Percentiles rank a stretch among this genome's conserved stretches.
phyloP scores from a whole-genome alignment of 495 filamentous ascomycete species.

The Corynascus novoguineensis region DNA sequence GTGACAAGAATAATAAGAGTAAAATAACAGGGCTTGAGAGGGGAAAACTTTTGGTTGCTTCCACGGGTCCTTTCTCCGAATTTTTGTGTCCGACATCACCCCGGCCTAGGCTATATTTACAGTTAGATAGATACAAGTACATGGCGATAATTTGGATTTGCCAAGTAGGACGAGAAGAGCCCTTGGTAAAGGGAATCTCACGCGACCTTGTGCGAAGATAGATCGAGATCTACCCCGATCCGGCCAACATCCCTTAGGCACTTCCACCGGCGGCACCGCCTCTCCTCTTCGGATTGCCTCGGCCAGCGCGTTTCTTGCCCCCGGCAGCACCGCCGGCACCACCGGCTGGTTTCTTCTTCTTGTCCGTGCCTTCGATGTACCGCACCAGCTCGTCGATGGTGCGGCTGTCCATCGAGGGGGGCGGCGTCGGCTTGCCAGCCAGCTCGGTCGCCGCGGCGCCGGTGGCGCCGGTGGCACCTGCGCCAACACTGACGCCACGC shows the following conservation, averaged over 20 bases:
- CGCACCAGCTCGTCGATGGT: slow-evolving; percentile 24
- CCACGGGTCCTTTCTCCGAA: not conserved
- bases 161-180: too few relatives aligned
- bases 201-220: too few relatives aligned
- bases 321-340: slow-evolving; percentile 60
- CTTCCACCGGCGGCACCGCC: slow-evolving; percentile 27
- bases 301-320: slow-evolving; percentile 65
- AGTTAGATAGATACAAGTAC: not conserved
- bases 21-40: not conserved
- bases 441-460: slow-evolving; percentile 23
- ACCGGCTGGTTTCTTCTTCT: slow-evolving; percentile 45
- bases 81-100: not conserved
- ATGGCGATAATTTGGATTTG: not conserved
- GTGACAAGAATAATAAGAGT: not conserved
- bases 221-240: not conserved
- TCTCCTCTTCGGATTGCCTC: slow-evolving; percentile 66
- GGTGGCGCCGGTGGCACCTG: slow-evolving; percentile 28
- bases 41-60: too few relatives aligned
- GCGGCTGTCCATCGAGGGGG: slow-evolving; percentile 32
- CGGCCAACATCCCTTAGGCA: not conserved
- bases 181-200: too few relatives aligned
- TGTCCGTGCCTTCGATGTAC: slow-evolving; percentile 22
- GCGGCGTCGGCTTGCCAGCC: slow-evolving; percentile 15
- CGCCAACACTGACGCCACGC: slow-evolving; percentile 46
- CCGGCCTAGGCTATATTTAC: not conserved